A percentile compares a stretch with the other conserved stretches of the same genome.
Evolutionary conservation across 2,329 filamentous ascomycete species (phyloP).

Genomic region (Zarea fungicola): DNA sequence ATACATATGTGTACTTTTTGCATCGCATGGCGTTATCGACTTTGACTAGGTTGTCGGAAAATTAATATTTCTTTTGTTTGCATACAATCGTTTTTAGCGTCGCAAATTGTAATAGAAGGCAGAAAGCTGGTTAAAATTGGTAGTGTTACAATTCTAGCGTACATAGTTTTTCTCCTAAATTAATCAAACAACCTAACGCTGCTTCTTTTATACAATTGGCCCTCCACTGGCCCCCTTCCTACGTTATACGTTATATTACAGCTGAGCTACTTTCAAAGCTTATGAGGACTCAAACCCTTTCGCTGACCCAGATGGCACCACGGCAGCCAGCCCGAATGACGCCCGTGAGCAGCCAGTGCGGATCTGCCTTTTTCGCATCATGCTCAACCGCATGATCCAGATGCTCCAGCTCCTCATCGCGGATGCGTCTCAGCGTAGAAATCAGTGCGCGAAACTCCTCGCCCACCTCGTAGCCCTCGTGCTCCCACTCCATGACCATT

Average conservation of each 20-base stretch:
- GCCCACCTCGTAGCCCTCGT: slow-evolving; percentile 72
- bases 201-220: neutral
- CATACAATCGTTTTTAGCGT: neutral
- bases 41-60: neutral
- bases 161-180: neutral
- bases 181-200: neutral
- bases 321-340: slow-evolving; percentile 86
- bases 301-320: slow-evolving; percentile 88
- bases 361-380: slow-evolving; percentile 83
- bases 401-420: slow-evolving; percentile 96
- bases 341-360: slow-evolving; percentile 82
- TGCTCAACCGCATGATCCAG: slow-evolving; percentile 91
- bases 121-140: neutral
- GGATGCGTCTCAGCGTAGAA: slow-evolving; percentile 69
- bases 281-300: slow-evolving; percentile 51
- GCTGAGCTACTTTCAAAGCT: neutral
- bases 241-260: neutral
- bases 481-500: slow-evolving; percentile 73
- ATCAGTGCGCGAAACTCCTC: slow-evolving; percentile 71
- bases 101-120: slow-evolving; percentile 1
- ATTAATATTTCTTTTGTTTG: slow-evolving; percentile 11
- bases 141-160: slow-evolving; percentile 5
- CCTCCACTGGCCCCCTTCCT: neutral
- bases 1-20: too few relatives aligned
- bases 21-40: slow-evolving; percentile 6